Percentiles rank a stretch among this genome's conserved stretches.
phyloP scores from a whole-genome alignment of 208 protist species.

The Histomonas meleagridis region DNA sequence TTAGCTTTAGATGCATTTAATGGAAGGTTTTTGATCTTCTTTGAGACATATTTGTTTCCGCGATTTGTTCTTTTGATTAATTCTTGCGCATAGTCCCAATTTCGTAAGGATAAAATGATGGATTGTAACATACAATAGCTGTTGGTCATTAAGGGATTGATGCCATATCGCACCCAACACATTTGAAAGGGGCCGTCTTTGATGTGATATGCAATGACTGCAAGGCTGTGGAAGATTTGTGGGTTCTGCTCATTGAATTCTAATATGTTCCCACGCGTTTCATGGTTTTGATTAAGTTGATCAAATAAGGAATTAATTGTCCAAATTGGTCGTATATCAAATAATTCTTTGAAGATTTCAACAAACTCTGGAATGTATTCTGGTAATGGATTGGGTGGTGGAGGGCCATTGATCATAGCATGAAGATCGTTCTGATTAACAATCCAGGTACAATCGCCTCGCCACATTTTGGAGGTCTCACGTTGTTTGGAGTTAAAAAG shows the following conservation, averaged over 20 bases:
- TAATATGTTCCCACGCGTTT: background rate
- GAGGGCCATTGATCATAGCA: background rate
- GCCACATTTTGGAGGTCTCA: background rate
- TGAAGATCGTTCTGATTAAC: background rate
- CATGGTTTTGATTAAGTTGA: background rate
- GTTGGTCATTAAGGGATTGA: background rate
- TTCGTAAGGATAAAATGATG: background rate
- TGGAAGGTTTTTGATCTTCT: background rate
- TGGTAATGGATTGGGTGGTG: background rate
- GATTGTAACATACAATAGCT: background rate
- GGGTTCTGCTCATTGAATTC: background rate
- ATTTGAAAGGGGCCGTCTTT: slow-evolving; percentile 17
- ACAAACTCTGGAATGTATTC: background rate
- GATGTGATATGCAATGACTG: background rate
- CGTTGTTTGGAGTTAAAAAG: background rate
- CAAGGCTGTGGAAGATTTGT: background rate
- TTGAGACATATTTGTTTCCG: background rate
- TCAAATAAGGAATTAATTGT: background rate
- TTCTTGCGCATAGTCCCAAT: slow-evolving; percentile 18
- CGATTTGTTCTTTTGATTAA: background rate
- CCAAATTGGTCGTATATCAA: slow-evolving; percentile 25
- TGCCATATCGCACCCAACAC: slow-evolving; percentile 27
- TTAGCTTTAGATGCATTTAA: background rate
- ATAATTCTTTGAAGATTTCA: background rate
- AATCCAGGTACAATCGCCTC: background rate